Evolutionary conservation across 306 rosid genomes (phyloP).

Genomic region (Castanopsis chinensis): DNA sequence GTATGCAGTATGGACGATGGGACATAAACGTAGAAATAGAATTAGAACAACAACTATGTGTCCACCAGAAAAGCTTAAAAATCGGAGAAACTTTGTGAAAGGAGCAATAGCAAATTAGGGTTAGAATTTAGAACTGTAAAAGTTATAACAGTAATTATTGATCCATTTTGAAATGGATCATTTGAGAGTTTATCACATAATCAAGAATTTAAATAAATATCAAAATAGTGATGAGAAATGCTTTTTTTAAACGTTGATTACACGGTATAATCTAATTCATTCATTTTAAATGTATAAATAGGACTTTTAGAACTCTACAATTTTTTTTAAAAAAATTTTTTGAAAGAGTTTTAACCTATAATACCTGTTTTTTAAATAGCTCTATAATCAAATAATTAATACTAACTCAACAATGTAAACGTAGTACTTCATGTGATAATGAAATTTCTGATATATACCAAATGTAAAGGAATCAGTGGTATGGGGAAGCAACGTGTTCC

Average conservation of each 20-base stretch:
- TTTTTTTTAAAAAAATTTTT: not conserved
- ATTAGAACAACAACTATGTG: not conserved
- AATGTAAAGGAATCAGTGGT: not conserved
- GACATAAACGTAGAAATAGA: not conserved
- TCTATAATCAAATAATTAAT: no score
- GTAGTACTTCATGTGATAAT: no score
- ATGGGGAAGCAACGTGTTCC: not conserved
- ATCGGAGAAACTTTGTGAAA: not conserved
- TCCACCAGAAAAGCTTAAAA: not conserved
- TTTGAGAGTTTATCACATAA: no score
- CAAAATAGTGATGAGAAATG: no score
- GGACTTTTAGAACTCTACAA: fast-evolving
- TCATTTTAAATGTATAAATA: no score
- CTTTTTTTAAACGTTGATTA: no score
- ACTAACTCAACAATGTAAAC: not conserved
- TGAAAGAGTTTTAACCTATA: fast-evolving
- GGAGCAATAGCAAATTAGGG: not conserved
- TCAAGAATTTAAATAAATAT: no score
- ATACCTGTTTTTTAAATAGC: fast-evolving
- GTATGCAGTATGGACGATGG: no score
- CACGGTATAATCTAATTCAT: no score
- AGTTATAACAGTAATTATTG: no score
- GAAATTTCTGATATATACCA: not conserved
- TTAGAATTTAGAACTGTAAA: no score
- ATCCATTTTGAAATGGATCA: no score